These are phyloP conservation scores for Veloboletus limbatus DNA, from an alignment of 1,284 basidiomycete genomes.

Conservation along the genomic window DNA sequence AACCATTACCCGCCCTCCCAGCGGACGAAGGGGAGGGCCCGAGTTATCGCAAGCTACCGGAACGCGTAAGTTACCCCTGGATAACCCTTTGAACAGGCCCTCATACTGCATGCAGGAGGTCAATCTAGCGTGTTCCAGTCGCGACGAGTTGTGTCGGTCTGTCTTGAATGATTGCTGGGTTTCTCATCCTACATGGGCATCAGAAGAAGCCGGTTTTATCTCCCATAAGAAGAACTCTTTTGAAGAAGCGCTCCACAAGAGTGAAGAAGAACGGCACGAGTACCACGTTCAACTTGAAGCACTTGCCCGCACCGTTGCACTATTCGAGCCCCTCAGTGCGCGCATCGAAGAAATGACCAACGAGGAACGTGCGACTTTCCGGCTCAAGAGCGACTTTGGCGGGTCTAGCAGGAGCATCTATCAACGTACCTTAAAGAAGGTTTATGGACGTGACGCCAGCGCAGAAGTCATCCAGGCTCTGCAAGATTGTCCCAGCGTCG, in stretches of 20 bases:
- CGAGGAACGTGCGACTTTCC: conserved; percentile 84
- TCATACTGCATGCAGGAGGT: conserved; percentile 63
- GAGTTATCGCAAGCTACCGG: conserved; percentile 89
- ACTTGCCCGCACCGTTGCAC: conserved; percentile 85
- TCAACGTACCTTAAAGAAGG: conserved; percentile 91
- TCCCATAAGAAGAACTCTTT: conserved; percentile 97
- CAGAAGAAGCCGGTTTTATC: conserved; percentile 92
- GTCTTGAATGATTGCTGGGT: conserved; percentile 98
- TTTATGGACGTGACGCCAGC: conserved; percentile 86
- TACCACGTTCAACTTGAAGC: conserved; percentile 97
- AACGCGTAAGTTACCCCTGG: conserved; percentile 52
- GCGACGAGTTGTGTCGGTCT: conserved; percentile 93
- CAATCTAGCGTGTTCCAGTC: conserved; percentile 87
- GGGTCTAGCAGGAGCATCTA: conserved; percentile 88
- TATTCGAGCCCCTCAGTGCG: conserved; percentile 86
- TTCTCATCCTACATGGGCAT: conserved; percentile 97
- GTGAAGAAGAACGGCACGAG: conserved; percentile 98
- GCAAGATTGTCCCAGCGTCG: conserved; percentile 88
- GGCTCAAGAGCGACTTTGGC: conserved; percentile 86
- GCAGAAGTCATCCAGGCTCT: conserved; percentile 86
- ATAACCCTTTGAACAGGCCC: conserved; percentile 2
- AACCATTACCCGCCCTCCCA: conserved; percentile 64
- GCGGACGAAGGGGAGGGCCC: conserved; percentile 78
- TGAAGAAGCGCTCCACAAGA: conserved; percentile 94
- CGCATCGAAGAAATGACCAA: conserved; percentile 89